Evolutionary conservation across 108 stramenopile genomes (phyloP), one percentile per base, ranked within the genome.

Genomic region (Pseudonitzschia pungens): DNA sequence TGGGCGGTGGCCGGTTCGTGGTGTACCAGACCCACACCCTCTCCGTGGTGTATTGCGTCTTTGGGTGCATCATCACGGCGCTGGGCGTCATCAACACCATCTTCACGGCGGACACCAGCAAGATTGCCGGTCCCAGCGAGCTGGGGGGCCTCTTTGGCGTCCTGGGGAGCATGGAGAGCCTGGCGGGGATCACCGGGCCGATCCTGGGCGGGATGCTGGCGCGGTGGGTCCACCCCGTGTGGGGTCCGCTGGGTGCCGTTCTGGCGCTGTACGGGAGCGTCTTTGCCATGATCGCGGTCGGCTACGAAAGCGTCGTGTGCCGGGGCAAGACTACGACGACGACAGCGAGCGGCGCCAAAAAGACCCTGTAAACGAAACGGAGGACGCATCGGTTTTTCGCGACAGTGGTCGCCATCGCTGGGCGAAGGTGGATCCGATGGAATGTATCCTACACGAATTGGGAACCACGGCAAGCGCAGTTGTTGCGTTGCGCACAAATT

Each of bases 61-160:
- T 89, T 77, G 80, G 81, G 5, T 64, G 70, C 58, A 89, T 93
- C 45, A 82, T 96, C 31, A 87, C 79, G 32, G 86, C 91, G 9
- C 70, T 93, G 16, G 92, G 95, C 20, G 78, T 91, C 24, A 68
- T 90, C 63, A 92, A 92, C 55, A 92, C 95, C 11, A 81, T 91
- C 5, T 78, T 94, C 12, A 83, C 90, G 1, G 88, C 91, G 12
- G 91, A 91, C 65, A 87, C 88, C 0, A 85, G 84, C 28, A 59
- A 78, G 9, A 85, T 94, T 50, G 90, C 89, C 4, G 71, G 80
- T 28, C 80, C 85, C 6, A 68, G 81, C 45, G 91, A 95, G 70
- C 50, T 89, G 26, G 94, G 94, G 1, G 83, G 85, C 12, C 59
- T 95, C n/a, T 89, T 87, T 74, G 93, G 93, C 2, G 56, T 90